These are phyloP conservation scores for Persicaria tinctoria DNA, from an alignment of 148 eudicot genomes.

Conservation along the genomic window DNA sequence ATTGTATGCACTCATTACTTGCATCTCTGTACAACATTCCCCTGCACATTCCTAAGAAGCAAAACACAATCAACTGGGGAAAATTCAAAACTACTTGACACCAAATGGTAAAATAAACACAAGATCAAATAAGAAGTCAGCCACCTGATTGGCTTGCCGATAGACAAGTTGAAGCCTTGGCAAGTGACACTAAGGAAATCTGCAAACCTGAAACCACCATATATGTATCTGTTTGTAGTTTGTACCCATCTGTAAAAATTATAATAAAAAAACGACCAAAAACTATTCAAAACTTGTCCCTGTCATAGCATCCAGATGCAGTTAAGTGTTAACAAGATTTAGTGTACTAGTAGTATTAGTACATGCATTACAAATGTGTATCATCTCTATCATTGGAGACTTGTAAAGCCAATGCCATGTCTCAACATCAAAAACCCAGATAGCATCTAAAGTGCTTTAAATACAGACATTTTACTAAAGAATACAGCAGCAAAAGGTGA, in stretches of 20 bases:
- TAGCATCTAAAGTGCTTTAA: background rate
- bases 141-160: too few species aligned
- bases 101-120: too few species aligned
- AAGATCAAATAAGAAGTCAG: too few species aligned
- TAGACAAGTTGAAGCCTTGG: too few species aligned
- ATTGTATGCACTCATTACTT: too few species aligned
- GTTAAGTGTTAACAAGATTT: background rate
- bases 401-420: background rate
- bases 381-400: constrained; percentile 9
- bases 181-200: background rate
- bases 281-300: background rate
- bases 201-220: background rate
- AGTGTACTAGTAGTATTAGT: constrained; percentile 4
- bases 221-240: background rate
- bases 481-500: constrained; percentile 2
- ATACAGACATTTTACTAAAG: background rate
- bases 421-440: constrained; percentile 5
- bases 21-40: too few species aligned
- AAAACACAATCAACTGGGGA: too few species aligned
- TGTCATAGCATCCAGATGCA: background rate
- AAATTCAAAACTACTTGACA: too few species aligned
- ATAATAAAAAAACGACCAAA: background rate
- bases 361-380: constrained; percentile 4
- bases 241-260: background rate
- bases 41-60: too few species aligned